Evolutionary conservation across 257 asterid genomes (phyloP), one percentile per base, ranked within the genome.

Genomic region (Penstemon davidsonii): DNA sequence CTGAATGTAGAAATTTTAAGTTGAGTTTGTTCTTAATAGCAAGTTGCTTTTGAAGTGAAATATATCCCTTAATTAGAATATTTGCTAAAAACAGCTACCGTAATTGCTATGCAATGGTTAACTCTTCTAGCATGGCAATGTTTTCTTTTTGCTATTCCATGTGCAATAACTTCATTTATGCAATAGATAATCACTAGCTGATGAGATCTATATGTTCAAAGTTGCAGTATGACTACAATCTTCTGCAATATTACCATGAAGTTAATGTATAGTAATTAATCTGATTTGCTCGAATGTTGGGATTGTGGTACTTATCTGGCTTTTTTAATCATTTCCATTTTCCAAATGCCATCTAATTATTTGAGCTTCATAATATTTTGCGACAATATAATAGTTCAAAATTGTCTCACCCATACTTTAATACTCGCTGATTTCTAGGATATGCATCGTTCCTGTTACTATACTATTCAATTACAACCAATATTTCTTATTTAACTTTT

Each of bases 241-340:
- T 64, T 57, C 42, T 40, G 57, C 68, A 41, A 36, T 12, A 42
- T 67, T 40, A 46, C 50, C 5, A 18, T 15, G 11, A 58, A 8
- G 36, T 55, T 66, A 56, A 36, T 62, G 39, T 13, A 41, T 40
- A 18, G 50, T 7, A 46, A 55, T 60, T 38, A 42, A 62, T 67
- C 56, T 49, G 45, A 19, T 64, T 60, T 69, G 13, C 63, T 69
- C 11, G 39, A 62, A 33, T 15, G 57, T 44, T 49, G 60, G 46
- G 61, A 65, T 45, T 49, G 39, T 44, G 36, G 50, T 65, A 25
- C 33, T 25, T 25, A 25, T 25, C 33, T 25, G 33, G 2, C 5
- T 7, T 13, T 43, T 51, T 40, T 36, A 13, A 38, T 41, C 18
- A 8, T 54, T 55, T 41, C 54, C n/a, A 18, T 11, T 25, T 25